These are phyloP conservation scores for Halteria grandinella DNA, from an alignment of 73 alveolate genomes.

Conservation along the genomic window DNA sequence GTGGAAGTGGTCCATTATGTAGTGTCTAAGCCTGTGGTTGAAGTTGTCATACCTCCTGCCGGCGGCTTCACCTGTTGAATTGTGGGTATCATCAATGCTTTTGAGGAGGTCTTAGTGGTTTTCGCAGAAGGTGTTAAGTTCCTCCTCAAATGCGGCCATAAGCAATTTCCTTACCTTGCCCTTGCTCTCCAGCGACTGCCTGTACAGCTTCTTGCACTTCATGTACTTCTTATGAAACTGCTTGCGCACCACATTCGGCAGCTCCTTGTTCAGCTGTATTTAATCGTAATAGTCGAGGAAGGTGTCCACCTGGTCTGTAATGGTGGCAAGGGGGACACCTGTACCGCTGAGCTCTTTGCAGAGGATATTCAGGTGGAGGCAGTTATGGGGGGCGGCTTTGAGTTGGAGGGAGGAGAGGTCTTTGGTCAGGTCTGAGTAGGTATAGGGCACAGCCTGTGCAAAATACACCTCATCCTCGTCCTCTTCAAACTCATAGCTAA, in stretches of 20 bases:
- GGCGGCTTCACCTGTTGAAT: no score
- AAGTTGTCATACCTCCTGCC: conserved; percentile 11
- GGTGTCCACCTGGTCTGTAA: conserved; percentile 63
- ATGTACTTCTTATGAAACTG: conserved; percentile 15
- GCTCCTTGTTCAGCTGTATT: background rate
- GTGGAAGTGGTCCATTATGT: conserved; percentile 55
- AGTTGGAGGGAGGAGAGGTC: conserved; percentile 3
- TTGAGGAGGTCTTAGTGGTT: background rate
- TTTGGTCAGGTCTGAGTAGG: conserved; percentile 70
- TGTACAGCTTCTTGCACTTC: conserved; percentile 12
- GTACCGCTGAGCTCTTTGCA: conserved; percentile 70
- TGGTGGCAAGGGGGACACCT: conserved; percentile 56
- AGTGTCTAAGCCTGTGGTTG: background rate
- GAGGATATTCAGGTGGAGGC: conserved; percentile 29
- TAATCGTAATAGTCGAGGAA: conserved; percentile 40
- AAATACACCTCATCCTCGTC: conserved; percentile 86
- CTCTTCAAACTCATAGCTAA: conserved; percentile 74
- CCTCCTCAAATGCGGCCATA: conserved; percentile 53
- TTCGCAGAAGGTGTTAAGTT: conserved; percentile 21
- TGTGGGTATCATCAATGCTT: conserved; percentile 1
- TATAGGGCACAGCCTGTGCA: conserved; percentile 87
- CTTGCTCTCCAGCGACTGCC: conserved; percentile 4
- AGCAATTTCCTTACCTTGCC: conserved; percentile 36
- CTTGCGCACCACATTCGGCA: conserved; percentile 30
- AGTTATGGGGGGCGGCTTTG: conserved; percentile 3